Evolutionary conservation across 2,329 filamentous ascomycete species (phyloP).

Genomic region (Neonectria ditissima): DNA sequence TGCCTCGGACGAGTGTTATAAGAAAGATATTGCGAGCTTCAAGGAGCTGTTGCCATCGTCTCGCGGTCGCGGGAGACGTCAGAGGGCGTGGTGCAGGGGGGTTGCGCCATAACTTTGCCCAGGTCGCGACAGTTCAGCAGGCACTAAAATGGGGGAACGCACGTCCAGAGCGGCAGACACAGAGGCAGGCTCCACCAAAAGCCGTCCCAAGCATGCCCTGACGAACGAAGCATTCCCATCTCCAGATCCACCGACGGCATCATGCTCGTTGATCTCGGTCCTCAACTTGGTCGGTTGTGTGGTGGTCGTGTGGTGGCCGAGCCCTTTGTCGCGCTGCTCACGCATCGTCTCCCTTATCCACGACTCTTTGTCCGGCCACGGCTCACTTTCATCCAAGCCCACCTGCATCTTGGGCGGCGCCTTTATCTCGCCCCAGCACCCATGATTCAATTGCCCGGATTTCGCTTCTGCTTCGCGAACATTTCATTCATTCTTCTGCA

Average conservation of each 20-base stretch:
- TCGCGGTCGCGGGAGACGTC: constrained; percentile 33
- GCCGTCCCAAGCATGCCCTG: constrained; percentile 34
- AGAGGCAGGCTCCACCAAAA: constrained; percentile 38
- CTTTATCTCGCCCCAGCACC: constrained; percentile 27
- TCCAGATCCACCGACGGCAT: constrained; percentile 33
- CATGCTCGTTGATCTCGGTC: constrained; percentile 36
- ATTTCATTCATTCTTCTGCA: constrained; percentile 10
- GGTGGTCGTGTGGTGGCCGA: constrained; percentile 4
- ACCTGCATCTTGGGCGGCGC: constrained; percentile 12
- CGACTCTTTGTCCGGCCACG: constrained; percentile 42
- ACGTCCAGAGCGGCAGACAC: constrained; percentile 31
- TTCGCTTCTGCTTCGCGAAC: constrained; percentile 6
- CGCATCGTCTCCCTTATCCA: constrained; percentile 22
- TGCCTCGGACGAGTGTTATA: constrained; percentile 39
- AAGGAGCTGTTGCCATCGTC: constrained; percentile 38
- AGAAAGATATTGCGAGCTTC: constrained; percentile 40
- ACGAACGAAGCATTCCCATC: constrained; percentile 35
- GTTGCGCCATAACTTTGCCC: constrained; percentile 39
- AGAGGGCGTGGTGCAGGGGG: constrained; percentile 38
- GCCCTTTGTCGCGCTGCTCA: constrained; percentile 40
- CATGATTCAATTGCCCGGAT: constrained; percentile 18
- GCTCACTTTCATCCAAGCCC: constrained; percentile 25
- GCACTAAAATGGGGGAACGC: constrained; percentile 40
- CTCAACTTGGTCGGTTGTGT: constrained; percentile 22
- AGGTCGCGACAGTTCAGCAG: constrained; percentile 39